A percentile compares a stretch with the other conserved stretches of the same genome.
Evolutionary conservation across 371 early-diverging fungal genomes (phyloP).

Genomic region (Apophysomyces sp.): DNA sequence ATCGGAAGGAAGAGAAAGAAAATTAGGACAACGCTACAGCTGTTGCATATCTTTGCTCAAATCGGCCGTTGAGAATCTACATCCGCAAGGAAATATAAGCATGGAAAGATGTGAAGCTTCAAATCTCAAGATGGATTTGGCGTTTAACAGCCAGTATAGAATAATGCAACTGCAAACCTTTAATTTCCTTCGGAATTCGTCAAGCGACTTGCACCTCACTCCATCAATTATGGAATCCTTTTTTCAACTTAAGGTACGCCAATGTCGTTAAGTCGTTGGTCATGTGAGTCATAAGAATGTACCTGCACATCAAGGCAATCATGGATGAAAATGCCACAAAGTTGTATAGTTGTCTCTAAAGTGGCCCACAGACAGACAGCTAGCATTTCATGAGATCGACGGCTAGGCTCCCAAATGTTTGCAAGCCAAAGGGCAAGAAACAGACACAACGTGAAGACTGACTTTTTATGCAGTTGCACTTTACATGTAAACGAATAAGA

Average conservation of each 20-base stretch:
- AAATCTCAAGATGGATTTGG: background rate
- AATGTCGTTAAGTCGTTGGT: background rate
- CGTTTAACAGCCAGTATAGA: too few species aligned
- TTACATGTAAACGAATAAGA: too few species aligned
- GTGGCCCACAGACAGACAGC: background rate
- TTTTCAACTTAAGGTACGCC: background rate
- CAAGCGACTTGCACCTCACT: background rate
- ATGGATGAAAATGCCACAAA: background rate
- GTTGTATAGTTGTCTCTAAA: background rate
- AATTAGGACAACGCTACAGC: too few species aligned
- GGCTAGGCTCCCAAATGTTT: background rate
- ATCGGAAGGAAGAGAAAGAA: too few species aligned
- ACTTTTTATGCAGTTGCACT: too few species aligned
- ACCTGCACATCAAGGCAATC: background rate
- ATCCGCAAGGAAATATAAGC: background rate
- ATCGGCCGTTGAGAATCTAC: background rate
- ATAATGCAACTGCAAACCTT: background rate
- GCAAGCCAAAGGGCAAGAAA: background rate
- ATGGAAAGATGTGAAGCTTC: background rate
- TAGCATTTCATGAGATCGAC: background rate
- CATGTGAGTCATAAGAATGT: background rate
- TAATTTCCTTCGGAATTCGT: background rate
- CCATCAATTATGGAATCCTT: background rate
- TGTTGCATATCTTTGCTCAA: background rate
- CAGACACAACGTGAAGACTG: background rate